A percentile compares a stretch with the other conserved stretches of the same genome.
Evolutionary conservation across 2,329 filamentous ascomycete species (phyloP).

Genomic region (Aspergillus intermedius): DNA sequence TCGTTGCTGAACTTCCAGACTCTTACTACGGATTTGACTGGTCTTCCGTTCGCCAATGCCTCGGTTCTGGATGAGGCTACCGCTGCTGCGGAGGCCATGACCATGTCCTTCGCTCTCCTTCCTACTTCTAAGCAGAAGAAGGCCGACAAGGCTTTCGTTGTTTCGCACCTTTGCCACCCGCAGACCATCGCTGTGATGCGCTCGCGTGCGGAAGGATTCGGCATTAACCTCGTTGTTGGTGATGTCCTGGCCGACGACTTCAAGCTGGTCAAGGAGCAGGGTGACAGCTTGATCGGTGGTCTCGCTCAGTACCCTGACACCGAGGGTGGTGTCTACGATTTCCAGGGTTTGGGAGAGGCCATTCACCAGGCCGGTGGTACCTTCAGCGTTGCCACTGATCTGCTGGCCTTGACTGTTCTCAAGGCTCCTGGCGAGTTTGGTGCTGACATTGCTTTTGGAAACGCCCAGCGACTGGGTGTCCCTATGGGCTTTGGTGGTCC

Average conservation of each 20-base stretch:
- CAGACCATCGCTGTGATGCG: constrained; percentile 79
- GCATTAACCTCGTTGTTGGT: constrained; percentile 67
- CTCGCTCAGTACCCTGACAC: constrained; percentile 95
- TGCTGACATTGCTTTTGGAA: constrained; percentile 91
- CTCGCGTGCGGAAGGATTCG: constrained; percentile 85
- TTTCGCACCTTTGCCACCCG: constrained; percentile 74
- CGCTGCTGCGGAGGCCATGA: constrained; percentile 93
- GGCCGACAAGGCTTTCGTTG: constrained; percentile 71
- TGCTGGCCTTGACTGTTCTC: constrained; percentile 77
- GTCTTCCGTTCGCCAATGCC: constrained; percentile 80
- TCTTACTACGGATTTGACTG: constrained; percentile 80
- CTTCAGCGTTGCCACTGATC: constrained; percentile 81
- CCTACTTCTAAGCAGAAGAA: constrained; percentile 66
- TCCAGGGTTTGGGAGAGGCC: constrained; percentile 63
- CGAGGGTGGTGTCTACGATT: constrained; percentile 71
- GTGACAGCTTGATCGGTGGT: constrained; percentile 78
- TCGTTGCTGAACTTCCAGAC: constrained; percentile 95
- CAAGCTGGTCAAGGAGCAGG: constrained; percentile 63
- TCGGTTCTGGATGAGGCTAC: constrained; percentile 87
- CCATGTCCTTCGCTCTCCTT: constrained; percentile 73
- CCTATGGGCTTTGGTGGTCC: constrained; percentile 88
- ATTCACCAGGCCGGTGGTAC: constrained; percentile 73
- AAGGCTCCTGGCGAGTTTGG: constrained; percentile 91
- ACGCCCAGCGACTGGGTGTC: constrained; percentile 83
- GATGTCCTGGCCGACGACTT: constrained; percentile 63